Conservation (phyloP, 2,329 filamentous ascomycete species). For the Cercospora beticola region DNA sequence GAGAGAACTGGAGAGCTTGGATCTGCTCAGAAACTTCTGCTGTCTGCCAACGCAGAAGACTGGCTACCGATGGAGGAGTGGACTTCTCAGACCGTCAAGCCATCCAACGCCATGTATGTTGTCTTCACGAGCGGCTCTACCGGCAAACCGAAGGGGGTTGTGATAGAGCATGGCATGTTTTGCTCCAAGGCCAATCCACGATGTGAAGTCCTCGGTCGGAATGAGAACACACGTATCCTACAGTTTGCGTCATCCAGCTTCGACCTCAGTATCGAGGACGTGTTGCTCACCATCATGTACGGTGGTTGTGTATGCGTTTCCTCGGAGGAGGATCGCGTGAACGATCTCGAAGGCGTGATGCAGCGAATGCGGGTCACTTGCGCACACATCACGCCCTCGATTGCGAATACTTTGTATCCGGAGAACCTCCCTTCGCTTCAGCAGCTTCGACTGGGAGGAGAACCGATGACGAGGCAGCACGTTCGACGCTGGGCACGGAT, state of each 20-base stretch:
- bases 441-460: background rate
- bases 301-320: background rate
- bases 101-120: conserved; percentile 9
- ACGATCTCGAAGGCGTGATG: background rate
- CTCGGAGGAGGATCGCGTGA: background rate
- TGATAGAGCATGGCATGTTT: conserved; percentile 18
- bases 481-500: background rate
- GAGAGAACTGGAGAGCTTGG: background rate
- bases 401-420: background rate
- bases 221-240: background rate
- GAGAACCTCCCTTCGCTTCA: background rate
- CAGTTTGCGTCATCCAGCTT: background rate
- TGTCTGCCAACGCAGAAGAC: background rate
- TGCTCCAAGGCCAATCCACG: background rate
- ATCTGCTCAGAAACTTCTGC: background rate
- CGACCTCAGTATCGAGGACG: background rate
- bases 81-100: background rate
- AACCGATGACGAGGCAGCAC: background rate
- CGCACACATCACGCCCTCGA: background rate
- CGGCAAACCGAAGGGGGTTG: conserved; percentile 24
- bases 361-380: background rate
- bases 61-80: background rate
- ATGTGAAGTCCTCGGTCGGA: background rate
- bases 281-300: background rate
- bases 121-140: conserved; percentile 23